Base-by-base conservation (phyloP, 164 flowering plant genomes). In the Saururus chinensis region DNA sequence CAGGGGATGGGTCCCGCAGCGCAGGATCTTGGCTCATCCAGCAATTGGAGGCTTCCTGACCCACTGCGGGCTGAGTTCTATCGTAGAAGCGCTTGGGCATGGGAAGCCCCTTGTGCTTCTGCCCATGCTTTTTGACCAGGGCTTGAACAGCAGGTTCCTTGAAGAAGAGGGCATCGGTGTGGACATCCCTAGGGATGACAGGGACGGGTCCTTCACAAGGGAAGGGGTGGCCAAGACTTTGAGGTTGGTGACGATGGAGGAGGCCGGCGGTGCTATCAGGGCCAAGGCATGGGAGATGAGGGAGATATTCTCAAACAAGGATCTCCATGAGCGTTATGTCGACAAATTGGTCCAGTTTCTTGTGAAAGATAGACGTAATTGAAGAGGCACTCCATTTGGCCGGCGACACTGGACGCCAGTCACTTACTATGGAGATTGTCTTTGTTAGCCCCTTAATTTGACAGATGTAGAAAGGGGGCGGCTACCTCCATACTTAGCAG, bases 41-140 rank as follows among this genome's bases (percentile, higher is more conserved):
- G 80, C 89, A 0, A 63, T 84, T 11, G 91, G 93, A 51, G 97
- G 93, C 64, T 88, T 90, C 66, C 61, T 90, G 45, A 83, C 88
- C 0, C 97, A 90, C 63, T 86, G 89, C 26, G 93, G 96, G 16
- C 84, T 96, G 93, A 90, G 86, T 57, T 91, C 96, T 0, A 74
- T 82, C 16, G 40, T 87, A 30, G 96, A 88, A 57, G 81, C 87
- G 37, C 66, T 81, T 7, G 84, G 86, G 95, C 79, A 80, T 55
- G 61, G 52, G 0, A 79, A 84, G 0, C 88, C 95, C 0, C 37
- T 87, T 66, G 48, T 91, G 37, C 83, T 92, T 52, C 82, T 75
- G 51, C 98, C 98, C 0, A 58, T 91, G 53, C 62, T 80, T 21
- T 82, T 86, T 0, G 95, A 91, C 72, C 98, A 91, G 61, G 80